Evolutionary conservation across 495 filamentous ascomycete species (phyloP), one percentile per base, ranked within the genome.

Genomic region (Cercophora scortea): DNA sequence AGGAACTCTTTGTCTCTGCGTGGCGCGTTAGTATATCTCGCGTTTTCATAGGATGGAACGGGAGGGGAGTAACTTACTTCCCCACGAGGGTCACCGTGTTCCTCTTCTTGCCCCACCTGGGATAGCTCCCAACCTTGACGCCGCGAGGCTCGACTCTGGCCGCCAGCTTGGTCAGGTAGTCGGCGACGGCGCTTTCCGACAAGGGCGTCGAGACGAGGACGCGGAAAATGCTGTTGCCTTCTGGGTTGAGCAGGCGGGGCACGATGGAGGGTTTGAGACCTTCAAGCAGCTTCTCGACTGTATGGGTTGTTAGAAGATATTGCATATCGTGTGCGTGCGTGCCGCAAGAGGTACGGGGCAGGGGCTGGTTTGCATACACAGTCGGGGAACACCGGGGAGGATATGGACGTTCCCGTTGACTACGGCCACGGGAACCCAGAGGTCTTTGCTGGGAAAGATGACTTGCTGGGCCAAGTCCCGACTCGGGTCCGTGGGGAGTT

Each of bases 71-170:
- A 48, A 54, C 65, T 45, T 55, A 76, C 72, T 64, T 77, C 11
- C 93, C 93, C 15, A 96, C 91, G 25, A 98, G 72, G 19, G 93
- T 97, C 32, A 98, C 88, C 0, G 89, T 91, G 64, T 98, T 98
- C 32, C 78, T 76, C 60, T 82, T 82, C 75, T 87, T 92, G 0
- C 85, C 88, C 93, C 90, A 96, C 45, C 89, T 74, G 18, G 93
- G 93, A 70, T 98, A 98, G 63, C 89, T 94, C 8, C 93, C 93
- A n/a, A 98, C 88, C 71, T 96, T 96, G 49, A 98, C 78, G 0
- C 88, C 89, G 56, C 78, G 78, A 0, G 79, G 68, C 64, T 81
- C 81, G 8, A 88, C 88, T 65, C 77, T 80, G 12, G 64, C 76
- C 11, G 90, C 88, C 51, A 98, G 69, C 56, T 86, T 79, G 4